Evolutionary conservation across 208 protist genomes (phyloP).

Genomic region (Vickermania spadyakhi): DNA sequence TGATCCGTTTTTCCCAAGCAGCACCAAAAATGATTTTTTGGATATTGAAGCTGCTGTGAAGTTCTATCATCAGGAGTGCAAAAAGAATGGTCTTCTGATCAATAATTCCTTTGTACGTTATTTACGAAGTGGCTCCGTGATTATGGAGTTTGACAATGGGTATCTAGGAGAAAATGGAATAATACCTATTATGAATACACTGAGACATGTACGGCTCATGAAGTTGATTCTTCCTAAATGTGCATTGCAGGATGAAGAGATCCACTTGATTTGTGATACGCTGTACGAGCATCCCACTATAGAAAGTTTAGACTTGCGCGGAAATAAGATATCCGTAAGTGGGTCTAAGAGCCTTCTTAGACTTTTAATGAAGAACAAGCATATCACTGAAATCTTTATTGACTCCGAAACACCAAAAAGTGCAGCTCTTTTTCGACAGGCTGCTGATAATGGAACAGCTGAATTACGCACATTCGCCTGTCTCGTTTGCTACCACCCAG

Average conservation of each 20-base stretch:
- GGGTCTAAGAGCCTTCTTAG: slow-evolving; percentile 41
- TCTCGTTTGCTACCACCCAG: slow-evolving; percentile 28
- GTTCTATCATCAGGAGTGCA: slow-evolving; percentile 59
- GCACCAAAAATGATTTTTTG: slow-evolving; percentile 13
- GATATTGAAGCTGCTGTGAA: slow-evolving; percentile 14
- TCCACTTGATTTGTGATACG: slow-evolving; percentile 30
- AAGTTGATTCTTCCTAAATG: slow-evolving; percentile 42
- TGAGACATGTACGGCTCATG: slow-evolving; percentile 35
- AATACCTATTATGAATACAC: slow-evolving; percentile 49
- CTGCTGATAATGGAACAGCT: slow-evolving; percentile 35
- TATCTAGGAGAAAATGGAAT: slow-evolving; percentile 76
- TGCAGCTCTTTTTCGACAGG: slow-evolving; percentile 53
- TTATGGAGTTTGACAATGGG: slow-evolving; percentile 69
- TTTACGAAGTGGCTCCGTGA: slow-evolving; percentile 22
- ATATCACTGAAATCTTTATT: slow-evolving; percentile 50
- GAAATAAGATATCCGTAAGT: slow-evolving; percentile 35
- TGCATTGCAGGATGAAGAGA: slow-evolving; percentile 34
- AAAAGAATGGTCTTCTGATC: slow-evolving; percentile 10
- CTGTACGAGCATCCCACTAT: slow-evolving; percentile 51
- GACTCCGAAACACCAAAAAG: slow-evolving; percentile 59
- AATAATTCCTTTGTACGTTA: slow-evolving; percentile 62
- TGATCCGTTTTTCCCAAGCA: slow-evolving; percentile 2
- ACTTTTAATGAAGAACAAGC: slow-evolving; percentile 36
- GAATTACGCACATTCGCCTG: slow-evolving; percentile 24
- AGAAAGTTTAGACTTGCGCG: slow-evolving; percentile 64